Base-by-base conservation (phyloP, 371 early-diverging fungal genomes). In the Lichtheimia ramosa region DNA sequence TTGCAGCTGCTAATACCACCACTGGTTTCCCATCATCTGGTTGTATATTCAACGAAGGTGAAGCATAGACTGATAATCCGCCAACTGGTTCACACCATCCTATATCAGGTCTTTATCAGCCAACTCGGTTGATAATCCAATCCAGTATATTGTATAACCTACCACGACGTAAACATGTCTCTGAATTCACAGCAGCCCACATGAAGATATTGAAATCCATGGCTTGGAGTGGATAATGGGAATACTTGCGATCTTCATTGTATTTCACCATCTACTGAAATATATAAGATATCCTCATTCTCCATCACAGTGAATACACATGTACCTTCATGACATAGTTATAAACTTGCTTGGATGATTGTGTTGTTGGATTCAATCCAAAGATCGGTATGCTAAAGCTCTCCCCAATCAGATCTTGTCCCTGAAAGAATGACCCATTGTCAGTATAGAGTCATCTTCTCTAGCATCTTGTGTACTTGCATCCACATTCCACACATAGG, bases 11-110 rank as follows among this genome's bases (percentile, higher is more conserved):
- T 1, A 93, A 77, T 0, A 93, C 62, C 3, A 93, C 73, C 48
- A 89, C 84, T 0, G 87, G 83, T 42, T 87, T 89, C 1, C 68
- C 68, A 58, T 89, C 89, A 5, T 73, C 69, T 1, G 69, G 58
- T 0, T 72, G 48, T 5, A 90, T 81, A 39, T 83, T 69, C 12
- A 63, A 23, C 0, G 88, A 87, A 20, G 86, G 84, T 0, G 89
- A 84, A 2, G 90, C 79, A 79, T 86, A 93, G 3, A 90, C 86
- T 2, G 89, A 88, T 7, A 79, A 64, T 3, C 88, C 89, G 3
- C 92, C 92, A 6, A 91, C 73, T 3, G 84, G 85, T n/a, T 79
- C 61, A 68, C 94, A 93, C 78, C 81, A 83, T 16, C 83, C 87
- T 79, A n/a, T 10, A 10, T 24, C 34, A 34, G 10, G 34, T 15